phyloP scores from a whole-genome alignment of 2,329 filamentous ascomycete genomes.

The Aspergillus sp. region DNA sequence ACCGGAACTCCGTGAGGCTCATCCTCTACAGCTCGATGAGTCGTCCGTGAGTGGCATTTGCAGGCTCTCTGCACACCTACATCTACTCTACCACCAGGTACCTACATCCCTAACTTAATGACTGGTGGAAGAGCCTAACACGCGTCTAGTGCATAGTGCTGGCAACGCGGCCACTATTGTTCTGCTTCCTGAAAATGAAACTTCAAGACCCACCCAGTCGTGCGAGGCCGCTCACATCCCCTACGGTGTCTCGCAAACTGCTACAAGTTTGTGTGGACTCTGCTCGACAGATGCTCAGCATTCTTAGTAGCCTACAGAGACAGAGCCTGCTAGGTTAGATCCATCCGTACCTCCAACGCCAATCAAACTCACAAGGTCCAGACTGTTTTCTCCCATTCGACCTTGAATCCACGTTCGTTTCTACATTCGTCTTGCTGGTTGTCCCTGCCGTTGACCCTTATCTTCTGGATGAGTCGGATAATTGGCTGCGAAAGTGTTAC shows the following conservation, averaged over 20 bases:
- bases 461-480: conserved; percentile 32
- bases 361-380: conserved; percentile 15
- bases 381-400: conserved; percentile 52
- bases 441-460: conserved; percentile 35
- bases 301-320: conserved; percentile 44
- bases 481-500: conserved; percentile 44
- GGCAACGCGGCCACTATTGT: conserved; percentile 42
- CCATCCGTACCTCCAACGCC: background rate
- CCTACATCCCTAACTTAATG: too few species aligned
- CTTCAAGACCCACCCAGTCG: conserved; percentile 27
- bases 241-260: conserved; percentile 36
- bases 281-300: conserved; percentile 41
- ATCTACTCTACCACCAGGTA: conserved; percentile 43
- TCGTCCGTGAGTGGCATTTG: conserved; percentile 38
- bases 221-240: conserved; percentile 31
- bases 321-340: conserved; percentile 48
- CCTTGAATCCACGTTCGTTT: conserved; percentile 45
- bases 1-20: conserved; percentile 38
- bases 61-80: conserved; percentile 40
- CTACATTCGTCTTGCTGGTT: conserved; percentile 43
- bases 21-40: conserved; percentile 36
- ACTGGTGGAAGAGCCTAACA: background rate
- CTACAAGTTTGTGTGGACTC: conserved; percentile 45
- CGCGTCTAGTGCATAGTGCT: conserved; percentile 39
- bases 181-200: conserved; percentile 42